A percentile compares a stretch with the other conserved stretches of the same genome.
phyloP scores from a whole-genome alignment of 306 rosid genomes.

The Amphicarpaea edgeworthii region DNA sequence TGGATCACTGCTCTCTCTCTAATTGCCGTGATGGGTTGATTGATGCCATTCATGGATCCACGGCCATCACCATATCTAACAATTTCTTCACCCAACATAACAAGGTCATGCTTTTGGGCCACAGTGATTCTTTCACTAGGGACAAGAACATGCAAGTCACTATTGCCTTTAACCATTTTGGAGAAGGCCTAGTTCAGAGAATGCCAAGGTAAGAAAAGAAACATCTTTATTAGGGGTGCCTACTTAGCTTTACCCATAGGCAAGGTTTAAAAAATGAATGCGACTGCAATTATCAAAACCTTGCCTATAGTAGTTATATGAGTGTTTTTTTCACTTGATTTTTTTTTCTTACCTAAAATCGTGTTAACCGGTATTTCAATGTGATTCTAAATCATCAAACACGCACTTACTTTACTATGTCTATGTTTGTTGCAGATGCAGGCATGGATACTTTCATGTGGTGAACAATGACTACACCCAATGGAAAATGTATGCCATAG shows the following conservation, averaged over 20 bases:
- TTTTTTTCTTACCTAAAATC: not conserved
- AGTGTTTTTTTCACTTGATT: not conserved
- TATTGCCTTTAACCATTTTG: conserved; percentile 95
- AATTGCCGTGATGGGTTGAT: conserved; percentile 82
- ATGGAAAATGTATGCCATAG: conserved; percentile 93
- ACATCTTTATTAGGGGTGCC: not conserved
- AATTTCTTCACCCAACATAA: conserved; percentile 83
- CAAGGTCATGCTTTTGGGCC: conserved; percentile 97
- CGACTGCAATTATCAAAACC: too few relatives aligned
- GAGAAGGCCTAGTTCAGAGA: conserved; percentile 90
- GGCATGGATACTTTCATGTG: conserved; percentile 96
- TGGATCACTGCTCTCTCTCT: conserved; percentile 82
- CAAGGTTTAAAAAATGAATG: too few relatives aligned
- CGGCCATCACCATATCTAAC: conserved; percentile 83
- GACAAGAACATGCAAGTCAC: conserved; percentile 96
- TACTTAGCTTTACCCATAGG: not conserved
- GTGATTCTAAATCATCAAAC: not conserved
- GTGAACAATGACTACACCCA: conserved; percentile 95
- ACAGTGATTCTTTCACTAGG: conserved; percentile 69
- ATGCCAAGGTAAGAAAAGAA: conserved; percentile 66
- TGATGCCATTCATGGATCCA: conserved; percentile 88
- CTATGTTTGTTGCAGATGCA: conserved; percentile 71
- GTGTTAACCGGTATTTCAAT: not conserved
- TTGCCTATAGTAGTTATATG: too few relatives aligned
- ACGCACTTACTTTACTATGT: not conserved